These are phyloP conservation scores for Endothia cerciana DNA, from an alignment of 2,329 filamentous ascomycete genomes.

Conservation along the genomic window DNA sequence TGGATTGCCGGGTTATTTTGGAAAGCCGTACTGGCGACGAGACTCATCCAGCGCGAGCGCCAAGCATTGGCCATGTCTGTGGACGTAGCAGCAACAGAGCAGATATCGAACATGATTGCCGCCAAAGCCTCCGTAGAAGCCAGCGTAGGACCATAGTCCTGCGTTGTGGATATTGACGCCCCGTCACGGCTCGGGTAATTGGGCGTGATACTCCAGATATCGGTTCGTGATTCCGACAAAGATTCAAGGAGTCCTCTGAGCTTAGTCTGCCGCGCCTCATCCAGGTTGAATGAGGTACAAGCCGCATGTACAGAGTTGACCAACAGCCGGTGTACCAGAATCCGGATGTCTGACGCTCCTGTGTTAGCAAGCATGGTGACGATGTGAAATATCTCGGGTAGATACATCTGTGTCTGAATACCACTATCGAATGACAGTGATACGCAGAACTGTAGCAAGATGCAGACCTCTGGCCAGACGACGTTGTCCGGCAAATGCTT, in stretches of 20 bases:
- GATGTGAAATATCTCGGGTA: conserved; percentile 72
- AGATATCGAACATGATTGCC: conserved; percentile 65
- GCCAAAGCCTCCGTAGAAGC: conserved; percentile 65
- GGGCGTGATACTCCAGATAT: conserved; percentile 58
- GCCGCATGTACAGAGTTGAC: conserved; percentile 71
- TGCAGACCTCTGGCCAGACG: conserved; percentile 71
- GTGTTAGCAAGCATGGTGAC: conserved; percentile 73
- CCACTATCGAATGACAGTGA: conserved; percentile 70
- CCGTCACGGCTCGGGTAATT: conserved; percentile 52
- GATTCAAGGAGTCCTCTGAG: conserved; percentile 60
- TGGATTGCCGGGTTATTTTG: conserved; percentile 75
- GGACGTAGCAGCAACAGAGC: conserved; percentile 64
- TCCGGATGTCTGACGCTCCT: conserved; percentile 59
- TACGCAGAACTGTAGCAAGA: conserved; percentile 68
- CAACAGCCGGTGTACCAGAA: conserved; percentile 64
- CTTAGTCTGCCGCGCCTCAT: conserved; percentile 61
- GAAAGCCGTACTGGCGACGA: conserved; percentile 73
- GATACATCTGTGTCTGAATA: conserved; percentile 67
- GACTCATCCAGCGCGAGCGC: conserved; percentile 74
- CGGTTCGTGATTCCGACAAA: conserved; percentile 62
- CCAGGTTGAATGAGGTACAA: conserved; percentile 66
- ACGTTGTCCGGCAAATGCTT: conserved; percentile 67
- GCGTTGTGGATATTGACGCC: conserved; percentile 56
- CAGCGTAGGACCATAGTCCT: conserved; percentile 57
- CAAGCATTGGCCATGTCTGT: conserved; percentile 69